These are phyloP conservation scores for Eleusine coracana DNA, from an alignment of 176 grass and related monocot genomes.

Conservation along the genomic window DNA sequence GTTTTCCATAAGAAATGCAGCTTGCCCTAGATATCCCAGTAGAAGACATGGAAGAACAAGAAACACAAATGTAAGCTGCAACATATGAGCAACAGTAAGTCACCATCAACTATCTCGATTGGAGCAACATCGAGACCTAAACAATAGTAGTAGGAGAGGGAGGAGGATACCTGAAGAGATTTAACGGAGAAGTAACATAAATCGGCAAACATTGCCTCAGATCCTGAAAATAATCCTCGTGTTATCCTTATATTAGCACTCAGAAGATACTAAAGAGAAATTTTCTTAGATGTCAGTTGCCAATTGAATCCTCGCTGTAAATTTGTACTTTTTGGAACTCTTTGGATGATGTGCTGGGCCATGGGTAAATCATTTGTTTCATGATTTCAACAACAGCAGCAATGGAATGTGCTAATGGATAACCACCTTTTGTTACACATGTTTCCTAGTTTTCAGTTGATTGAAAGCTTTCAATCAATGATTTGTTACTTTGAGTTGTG, in stretches of 20 bases:
- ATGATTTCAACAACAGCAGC: not conserved
- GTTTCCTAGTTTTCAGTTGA: too few species aligned
- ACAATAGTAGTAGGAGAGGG: not conserved
- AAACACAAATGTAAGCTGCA: conserved; percentile 92
- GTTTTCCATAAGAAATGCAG: conserved; percentile 96
- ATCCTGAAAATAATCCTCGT: conserved; percentile 59
- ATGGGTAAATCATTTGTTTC: not conserved
- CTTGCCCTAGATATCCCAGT: conserved; percentile 95
- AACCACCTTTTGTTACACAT: not conserved
- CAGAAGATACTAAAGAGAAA: not conserved
- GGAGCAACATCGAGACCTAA: conserved; percentile 24
- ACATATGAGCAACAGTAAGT: conserved; percentile 46
- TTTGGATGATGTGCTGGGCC: not conserved
- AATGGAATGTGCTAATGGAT: not conserved
- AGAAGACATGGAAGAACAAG: conserved; percentile 97
- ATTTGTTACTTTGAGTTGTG: too few species aligned
- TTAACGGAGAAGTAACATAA: conserved; percentile 98
- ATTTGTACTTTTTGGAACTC: not conserved
- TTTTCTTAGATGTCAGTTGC: not conserved
- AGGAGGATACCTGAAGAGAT: conserved; percentile 79
- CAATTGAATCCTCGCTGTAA: conserved; percentile 2
- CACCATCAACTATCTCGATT: conserved; percentile 29
- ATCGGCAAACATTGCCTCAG: conserved; percentile 99
- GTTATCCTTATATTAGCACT: not conserved
- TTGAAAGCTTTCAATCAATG: too few species aligned